phyloP scores from a whole-genome alignment of 2,329 filamentous ascomycete genomes.

The Epichloe coenophiala region DNA sequence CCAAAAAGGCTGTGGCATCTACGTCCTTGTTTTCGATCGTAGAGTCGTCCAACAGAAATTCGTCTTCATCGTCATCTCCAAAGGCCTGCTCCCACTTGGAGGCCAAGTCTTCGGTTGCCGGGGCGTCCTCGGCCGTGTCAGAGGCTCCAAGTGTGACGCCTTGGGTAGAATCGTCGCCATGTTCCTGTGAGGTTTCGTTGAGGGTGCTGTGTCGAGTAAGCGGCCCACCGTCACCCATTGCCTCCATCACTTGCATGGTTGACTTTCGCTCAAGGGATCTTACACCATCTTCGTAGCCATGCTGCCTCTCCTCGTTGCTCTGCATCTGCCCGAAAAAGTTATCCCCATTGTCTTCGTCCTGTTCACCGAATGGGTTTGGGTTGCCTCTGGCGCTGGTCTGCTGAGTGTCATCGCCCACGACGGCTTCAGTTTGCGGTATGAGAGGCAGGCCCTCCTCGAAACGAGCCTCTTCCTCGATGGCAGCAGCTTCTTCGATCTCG shows the following conservation, averaged over 20 bases:
- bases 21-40: conserved; percentile 29
- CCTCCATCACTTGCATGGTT: conserved; percentile 51
- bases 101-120: conserved; percentile 50
- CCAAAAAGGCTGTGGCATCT: conserved; percentile 54
- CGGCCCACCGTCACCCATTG: conserved; percentile 24
- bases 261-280: conserved; percentile 50
- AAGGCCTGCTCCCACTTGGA: conserved; percentile 77
- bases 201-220: conserved; percentile 17
- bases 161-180: conserved; percentile 11
- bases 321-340: conserved; percentile 50
- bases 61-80: conserved; percentile 59
- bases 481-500: conserved; percentile 25
- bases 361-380: conserved; percentile 28
- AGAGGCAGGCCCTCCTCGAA: conserved; percentile 60
- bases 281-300: conserved; percentile 8
- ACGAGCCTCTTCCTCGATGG: conserved; percentile 39
- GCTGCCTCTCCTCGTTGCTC: conserved; percentile 13
- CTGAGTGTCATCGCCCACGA: conserved; percentile 1
- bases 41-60: conserved; percentile 46
- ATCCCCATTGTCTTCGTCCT: conserved; percentile 37
- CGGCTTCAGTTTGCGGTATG: conserved; percentile 25
- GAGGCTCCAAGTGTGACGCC: background rate
- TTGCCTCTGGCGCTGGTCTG: conserved; percentile 11
- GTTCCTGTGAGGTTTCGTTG: conserved; percentile 18
- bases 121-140: conserved; percentile 8